phyloP scores from a whole-genome alignment of 148 eudicot species.

The Persicaria tinctoria region DNA sequence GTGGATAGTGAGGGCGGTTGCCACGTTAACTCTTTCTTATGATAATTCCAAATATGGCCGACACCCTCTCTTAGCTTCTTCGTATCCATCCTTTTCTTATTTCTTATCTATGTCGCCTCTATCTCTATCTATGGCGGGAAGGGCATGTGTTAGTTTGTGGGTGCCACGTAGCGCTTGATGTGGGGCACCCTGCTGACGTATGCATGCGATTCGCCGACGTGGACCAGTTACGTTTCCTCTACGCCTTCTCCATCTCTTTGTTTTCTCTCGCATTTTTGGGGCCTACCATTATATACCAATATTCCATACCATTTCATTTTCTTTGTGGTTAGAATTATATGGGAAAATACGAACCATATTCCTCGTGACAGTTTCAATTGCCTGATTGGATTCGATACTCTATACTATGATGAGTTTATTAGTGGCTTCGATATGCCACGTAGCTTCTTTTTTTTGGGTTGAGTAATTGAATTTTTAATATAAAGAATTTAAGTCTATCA shows the following conservation, averaged over 20 bases:
- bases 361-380: not conserved
- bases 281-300: not conserved
- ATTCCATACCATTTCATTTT: not conserved
- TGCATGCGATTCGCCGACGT: conserved; percentile 3
- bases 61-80: not conserved
- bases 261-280: not conserved
- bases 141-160: not conserved
- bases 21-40: not conserved
- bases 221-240: conserved; percentile 3
- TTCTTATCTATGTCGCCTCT: not conserved
- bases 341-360: not conserved
- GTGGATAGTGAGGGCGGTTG: not conserved
- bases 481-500: no score
- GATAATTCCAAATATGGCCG: conserved; percentile 7
- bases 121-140: not conserved
- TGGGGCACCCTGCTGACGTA: not conserved
- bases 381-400: not conserved
- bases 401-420: no score
- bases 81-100: not conserved
- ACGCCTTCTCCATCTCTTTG: not conserved
- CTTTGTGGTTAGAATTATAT: not conserved
- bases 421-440: no score
- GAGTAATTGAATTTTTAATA: no score
- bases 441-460: no score
- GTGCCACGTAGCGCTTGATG: not conserved